Conservation (phyloP, 2,329 filamentous ascomycete species). For the Aspergillus thermomutatus region DNA sequence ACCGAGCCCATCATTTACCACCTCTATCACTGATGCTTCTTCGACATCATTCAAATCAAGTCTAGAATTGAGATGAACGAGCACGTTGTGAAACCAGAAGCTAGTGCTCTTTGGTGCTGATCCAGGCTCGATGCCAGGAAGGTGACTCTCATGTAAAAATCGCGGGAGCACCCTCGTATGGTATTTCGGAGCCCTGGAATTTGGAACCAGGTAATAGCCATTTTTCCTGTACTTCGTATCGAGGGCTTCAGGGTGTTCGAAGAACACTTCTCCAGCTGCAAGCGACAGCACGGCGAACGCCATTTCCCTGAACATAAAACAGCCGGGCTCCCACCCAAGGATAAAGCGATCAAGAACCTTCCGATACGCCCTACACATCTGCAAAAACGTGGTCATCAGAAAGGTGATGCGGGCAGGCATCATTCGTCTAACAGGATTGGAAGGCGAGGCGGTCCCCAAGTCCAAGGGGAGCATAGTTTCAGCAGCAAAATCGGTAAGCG, state of each 20-base stretch:
- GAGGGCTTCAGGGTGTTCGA: constrained; percentile 1
- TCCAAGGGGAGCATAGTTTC: not conserved
- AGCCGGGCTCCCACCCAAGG: constrained; percentile 7
- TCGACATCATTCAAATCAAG: constrained; percentile 13
- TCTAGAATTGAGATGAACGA: constrained; percentile 12
- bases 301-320: constrained; percentile 16
- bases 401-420: constrained; percentile 4
- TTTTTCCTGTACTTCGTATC: constrained; percentile 8
- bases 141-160: constrained; percentile 13
- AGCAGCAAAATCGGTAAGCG: not conserved
- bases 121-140: constrained; percentile 11
- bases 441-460: not conserved
- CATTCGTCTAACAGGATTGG: not conserved
- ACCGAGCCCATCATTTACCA: constrained; percentile 11
- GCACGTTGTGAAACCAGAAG: constrained; percentile 14
- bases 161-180: constrained; percentile 11
- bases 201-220: constrained; percentile 13
- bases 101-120: constrained; percentile 12
- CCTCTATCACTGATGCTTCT: constrained; percentile 11
- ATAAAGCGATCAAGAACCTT: constrained; percentile 8
- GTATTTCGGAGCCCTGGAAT: not conserved
- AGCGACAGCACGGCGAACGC: constrained; percentile 16
- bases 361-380: not conserved
- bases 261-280: constrained; percentile 14
- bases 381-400: not conserved